Conservation (phyloP, 345 rosid species). For the Salix caprea region DNA sequence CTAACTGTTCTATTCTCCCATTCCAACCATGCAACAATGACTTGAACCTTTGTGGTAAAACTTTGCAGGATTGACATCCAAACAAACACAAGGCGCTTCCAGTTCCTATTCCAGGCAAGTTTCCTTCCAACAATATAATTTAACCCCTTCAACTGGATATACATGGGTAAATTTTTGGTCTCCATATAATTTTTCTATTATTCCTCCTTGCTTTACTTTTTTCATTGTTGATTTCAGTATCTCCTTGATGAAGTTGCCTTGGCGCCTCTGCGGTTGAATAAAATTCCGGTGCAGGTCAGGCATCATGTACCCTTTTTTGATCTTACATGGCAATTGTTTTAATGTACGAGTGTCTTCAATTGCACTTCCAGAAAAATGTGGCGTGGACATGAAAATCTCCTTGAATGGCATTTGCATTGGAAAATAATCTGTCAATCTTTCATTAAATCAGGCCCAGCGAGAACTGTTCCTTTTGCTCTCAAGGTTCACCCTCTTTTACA, state of each 20-base stretch:
- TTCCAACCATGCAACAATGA: neutral
- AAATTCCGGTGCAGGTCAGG: conserved; percentile 78
- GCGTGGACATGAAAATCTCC: neutral
- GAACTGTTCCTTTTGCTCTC: conserved; percentile 80
- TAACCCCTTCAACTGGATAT: neutral
- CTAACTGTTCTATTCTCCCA: neutral
- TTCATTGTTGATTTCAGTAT: conserved; percentile 45
- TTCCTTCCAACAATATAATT: conserved; percentile 2
- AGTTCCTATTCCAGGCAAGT: conserved; percentile 67
- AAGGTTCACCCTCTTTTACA: conserved; percentile 84
- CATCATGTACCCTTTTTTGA: neutral
- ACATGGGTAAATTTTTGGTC: neutral
- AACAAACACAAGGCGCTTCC: conserved; percentile 77
- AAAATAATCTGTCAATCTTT: neutral
- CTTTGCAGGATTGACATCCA: conserved; percentile 89
- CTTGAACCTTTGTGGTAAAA: neutral
- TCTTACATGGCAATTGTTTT: conserved; percentile 7
- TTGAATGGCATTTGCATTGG: neutral
- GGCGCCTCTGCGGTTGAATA: conserved; percentile 53
- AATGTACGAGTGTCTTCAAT: neutral
- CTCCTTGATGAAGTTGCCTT: conserved; percentile 88
- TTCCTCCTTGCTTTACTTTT: neutral
- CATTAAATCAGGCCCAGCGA: conserved; percentile 64
- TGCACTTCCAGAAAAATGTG: neutral
- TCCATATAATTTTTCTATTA: neutral